phyloP scores from a whole-genome alignment of 306 rosid genomes.

The Trifolium subterraneum region DNA sequence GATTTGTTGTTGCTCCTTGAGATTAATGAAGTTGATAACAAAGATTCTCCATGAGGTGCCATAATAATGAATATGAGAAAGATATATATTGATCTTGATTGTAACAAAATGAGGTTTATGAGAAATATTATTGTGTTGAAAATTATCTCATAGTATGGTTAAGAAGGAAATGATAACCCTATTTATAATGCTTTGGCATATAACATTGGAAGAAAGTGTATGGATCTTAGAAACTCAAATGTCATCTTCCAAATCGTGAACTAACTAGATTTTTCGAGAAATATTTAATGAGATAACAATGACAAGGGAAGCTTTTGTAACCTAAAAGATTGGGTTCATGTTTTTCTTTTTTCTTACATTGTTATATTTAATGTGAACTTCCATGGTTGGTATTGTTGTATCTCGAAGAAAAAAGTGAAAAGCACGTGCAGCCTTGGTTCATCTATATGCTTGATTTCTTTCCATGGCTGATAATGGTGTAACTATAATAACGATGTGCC shows the following conservation, averaged over 20 bases:
- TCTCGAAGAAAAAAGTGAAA: slow-evolving; percentile 23
- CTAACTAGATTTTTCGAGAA: slow-evolving; percentile 55
- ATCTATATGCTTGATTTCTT: slow-evolving; percentile 43
- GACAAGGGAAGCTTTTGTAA: slow-evolving; percentile 44
- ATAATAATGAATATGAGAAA: slow-evolving; percentile 28
- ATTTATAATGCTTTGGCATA: slow-evolving; percentile 57
- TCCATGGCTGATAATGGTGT: slow-evolving; percentile 23
- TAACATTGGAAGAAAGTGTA: slow-evolving; percentile 28
- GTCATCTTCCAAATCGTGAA: slow-evolving; percentile 67
- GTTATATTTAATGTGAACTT: slow-evolving; percentile 15
- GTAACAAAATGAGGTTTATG: slow-evolving; percentile 18
- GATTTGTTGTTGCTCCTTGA: slow-evolving; percentile 51
- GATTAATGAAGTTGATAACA: slow-evolving; percentile 38
- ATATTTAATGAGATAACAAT: slow-evolving; percentile 45
- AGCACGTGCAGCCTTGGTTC: slow-evolving; percentile 32
- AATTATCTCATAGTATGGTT: slow-evolving; percentile 5
- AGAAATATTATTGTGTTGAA: background rate
- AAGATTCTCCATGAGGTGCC: slow-evolving; percentile 87
- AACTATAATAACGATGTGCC: background rate
- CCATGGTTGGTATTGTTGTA: slow-evolving; percentile 40
- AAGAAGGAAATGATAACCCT: slow-evolving; percentile 33
- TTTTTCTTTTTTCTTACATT: background rate
- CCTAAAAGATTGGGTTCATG: slow-evolving; percentile 10
- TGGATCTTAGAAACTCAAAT: slow-evolving; percentile 54
- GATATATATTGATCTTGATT: slow-evolving; percentile 20